Evolutionary conservation across 164 flowering plant species (phyloP), one percentile per base, ranked within the genome.

Genomic region (Annona squamosa): DNA sequence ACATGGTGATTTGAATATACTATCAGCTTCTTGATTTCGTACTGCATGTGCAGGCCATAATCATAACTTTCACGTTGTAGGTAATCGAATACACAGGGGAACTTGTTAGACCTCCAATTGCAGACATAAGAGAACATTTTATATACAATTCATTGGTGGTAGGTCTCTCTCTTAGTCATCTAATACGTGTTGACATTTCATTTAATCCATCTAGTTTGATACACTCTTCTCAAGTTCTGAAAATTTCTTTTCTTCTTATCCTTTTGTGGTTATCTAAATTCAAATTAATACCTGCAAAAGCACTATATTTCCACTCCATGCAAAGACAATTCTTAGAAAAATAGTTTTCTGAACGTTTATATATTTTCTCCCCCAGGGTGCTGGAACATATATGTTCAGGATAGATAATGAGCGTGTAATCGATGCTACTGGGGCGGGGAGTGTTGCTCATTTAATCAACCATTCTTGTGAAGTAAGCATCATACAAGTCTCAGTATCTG

Each of bases 141-240:
- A 87, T 93, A 75, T 96, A 96, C 85, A 92, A 96, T 79, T 91
- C 95, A 13, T 85, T 96, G 75, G 99, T 96, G 97, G 99, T 96
- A 83, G 80, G 97, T 18, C 37, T 74, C 19, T 67, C 47, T 3
- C 59, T 4, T 26, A 26, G 37, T 26, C 37, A 26, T 26, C 37
- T 26, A 26, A 26, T 26, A 26, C 37, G 37, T 26, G 37, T 26
- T 26, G 37, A 26, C 37, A 26, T 26, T 26, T 26, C 37, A 1
- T 26, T 26, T 26, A 26, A 26, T 26, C 37, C 37, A 26, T 26
- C 37, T 26, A 26, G 37, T 26, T 26, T 26, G 37, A 26, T 26
- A 26, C 37, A 26, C 37, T 26, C 37, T 26, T 26, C 37, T 26
- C 37, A 26, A 52, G 13, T 52, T 9, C 13, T 52, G 13, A 52